These are phyloP conservation scores for Schoenoplectus triqueter DNA, from an alignment of 202 grass and related monocot species.

Conservation along the genomic window DNA sequence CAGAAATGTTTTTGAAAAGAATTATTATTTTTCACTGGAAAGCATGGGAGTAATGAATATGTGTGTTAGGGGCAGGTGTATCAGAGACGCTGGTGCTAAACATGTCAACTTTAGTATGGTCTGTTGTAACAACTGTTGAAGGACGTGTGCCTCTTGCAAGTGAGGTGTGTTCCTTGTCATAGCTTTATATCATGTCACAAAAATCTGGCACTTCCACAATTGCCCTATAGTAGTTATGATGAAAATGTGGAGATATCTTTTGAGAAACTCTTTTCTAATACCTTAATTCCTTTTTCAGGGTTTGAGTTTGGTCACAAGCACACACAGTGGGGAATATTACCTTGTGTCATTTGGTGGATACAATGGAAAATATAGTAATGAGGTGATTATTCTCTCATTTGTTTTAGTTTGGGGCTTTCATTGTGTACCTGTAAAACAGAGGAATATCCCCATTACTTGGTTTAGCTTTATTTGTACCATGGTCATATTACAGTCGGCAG, in stretches of 20 bases:
- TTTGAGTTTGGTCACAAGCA: conserved; percentile 74
- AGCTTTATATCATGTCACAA: conserved; percentile 20
- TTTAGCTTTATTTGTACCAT: not conserved
- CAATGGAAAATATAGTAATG: conserved; percentile 91
- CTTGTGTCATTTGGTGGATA: conserved; percentile 99
- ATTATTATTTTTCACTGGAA: not conserved
- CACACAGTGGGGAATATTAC: conserved; percentile 80
- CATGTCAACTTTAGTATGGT: conserved; percentile 94
- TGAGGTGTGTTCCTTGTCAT: conserved; percentile 65
- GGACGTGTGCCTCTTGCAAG: conserved; percentile 91
- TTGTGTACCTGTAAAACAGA: conserved; percentile 11
- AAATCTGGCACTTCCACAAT: not conserved
- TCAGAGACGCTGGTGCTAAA: conserved; percentile 94
- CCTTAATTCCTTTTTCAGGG: conserved; percentile 62
- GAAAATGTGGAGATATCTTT: not conserved
- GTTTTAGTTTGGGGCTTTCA: not conserved
- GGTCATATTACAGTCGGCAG: not conserved
- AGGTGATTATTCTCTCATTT: conserved; percentile 54
- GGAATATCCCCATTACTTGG: not conserved
- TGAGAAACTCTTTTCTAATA: conserved; percentile 35
- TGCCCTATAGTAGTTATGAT: conserved; percentile 13
- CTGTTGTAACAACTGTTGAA: conserved; percentile 82
- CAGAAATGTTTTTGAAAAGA: not conserved
- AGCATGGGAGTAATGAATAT: conserved; percentile 27
- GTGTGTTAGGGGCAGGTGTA: conserved; percentile 63